Conservation (phyloP, 179 eudicot genomes). For the Gypsophila paniculata region DNA sequence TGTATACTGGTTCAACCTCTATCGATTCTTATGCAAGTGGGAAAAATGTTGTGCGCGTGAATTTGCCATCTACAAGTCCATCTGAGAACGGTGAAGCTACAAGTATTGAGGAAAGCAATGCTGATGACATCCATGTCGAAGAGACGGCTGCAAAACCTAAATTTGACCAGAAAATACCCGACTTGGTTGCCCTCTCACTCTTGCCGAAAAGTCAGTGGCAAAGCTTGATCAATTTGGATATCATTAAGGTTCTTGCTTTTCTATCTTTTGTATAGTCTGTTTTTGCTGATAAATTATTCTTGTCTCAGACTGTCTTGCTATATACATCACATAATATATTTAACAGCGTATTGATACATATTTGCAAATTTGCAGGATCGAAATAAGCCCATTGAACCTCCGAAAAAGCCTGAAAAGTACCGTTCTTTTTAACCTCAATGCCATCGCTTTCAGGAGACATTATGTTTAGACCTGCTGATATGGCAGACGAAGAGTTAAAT, state of each 20-base stretch:
- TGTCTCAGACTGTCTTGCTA: background rate
- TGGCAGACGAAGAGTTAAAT: conserved; percentile 41
- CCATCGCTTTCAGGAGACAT: conserved; percentile 91
- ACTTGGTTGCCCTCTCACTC: conserved; percentile 84
- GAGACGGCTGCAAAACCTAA: conserved; percentile 22
- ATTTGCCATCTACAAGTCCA: conserved; percentile 71
- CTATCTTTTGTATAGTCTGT: background rate
- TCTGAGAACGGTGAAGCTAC: conserved; percentile 38
- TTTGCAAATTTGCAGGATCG: conserved; percentile 50
- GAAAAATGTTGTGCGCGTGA: conserved; percentile 59
- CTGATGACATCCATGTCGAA: conserved; percentile 25
- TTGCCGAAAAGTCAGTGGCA: conserved; percentile 99
- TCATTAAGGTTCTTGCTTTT: conserved; percentile 61
- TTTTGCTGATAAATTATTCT: background rate
- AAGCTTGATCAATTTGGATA: conserved; percentile 88
- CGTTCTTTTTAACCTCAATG: conserved; percentile 87
- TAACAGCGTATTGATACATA: conserved; percentile 7
- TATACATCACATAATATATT: background rate
- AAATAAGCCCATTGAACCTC: conserved; percentile 94
- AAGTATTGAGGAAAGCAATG: conserved; percentile 33
- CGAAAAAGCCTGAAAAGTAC: conserved; percentile 91
- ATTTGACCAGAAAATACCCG: conserved; percentile 65
- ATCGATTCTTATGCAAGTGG: conserved; percentile 75
- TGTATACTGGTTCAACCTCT: conserved; percentile 70
- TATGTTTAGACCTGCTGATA: conserved; percentile 48